phyloP scores from a whole-genome alignment of 2,329 filamentous ascomycete species.

The Colletotrichum kahawae region DNA sequence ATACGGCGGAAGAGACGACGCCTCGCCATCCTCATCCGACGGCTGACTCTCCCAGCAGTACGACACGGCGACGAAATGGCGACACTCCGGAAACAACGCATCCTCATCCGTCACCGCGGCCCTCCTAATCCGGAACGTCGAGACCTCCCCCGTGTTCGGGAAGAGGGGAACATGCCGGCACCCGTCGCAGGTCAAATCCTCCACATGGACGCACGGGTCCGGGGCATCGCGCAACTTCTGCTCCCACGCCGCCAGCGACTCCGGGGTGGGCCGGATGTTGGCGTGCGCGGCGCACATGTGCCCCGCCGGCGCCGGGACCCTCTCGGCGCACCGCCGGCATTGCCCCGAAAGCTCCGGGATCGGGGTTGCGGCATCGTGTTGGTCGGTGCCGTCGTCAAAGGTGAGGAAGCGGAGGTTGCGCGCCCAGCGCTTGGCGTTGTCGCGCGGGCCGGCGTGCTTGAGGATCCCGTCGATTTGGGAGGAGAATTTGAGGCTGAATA shows the following conservation, averaged over 20 bases:
- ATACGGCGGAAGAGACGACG: neutral
- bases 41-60: neutral
- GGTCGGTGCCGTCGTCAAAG: neutral
- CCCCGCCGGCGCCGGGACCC: neutral
- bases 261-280: neutral
- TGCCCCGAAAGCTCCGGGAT: neutral
- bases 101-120: neutral
- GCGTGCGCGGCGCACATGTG: neutral
- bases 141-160: neutral
- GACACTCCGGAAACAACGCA: neutral
- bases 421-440: neutral
- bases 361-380: neutral
- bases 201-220: neutral
- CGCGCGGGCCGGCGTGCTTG: neutral
- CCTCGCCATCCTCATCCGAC: neutral
- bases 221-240: neutral
- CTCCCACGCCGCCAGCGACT: neutral
- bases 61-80: neutral
- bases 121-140: neutral
- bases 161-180: neutral
- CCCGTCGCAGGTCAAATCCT: neutral
- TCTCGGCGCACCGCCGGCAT: neutral
- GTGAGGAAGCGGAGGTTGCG: neutral
- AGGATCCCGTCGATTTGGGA: neutral
- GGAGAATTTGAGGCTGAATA: neutral